Evolutionary conservation across 352 stramenopile species (phyloP), one percentile per base, ranked within the genome.

Genomic region (Phytophthora sojae): DNA sequence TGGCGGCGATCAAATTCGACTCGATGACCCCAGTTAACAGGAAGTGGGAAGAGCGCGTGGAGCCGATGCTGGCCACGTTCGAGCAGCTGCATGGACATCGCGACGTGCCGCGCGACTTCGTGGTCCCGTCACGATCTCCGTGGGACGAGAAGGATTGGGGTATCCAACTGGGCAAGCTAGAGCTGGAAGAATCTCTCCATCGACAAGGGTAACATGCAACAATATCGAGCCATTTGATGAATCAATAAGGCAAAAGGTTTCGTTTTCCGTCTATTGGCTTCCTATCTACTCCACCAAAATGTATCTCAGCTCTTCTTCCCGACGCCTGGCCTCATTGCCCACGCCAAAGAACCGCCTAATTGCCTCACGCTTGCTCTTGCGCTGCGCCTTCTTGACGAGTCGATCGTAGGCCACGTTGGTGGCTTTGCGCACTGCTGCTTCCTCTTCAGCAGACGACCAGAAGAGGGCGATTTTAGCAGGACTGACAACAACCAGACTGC

Each of bases 371-470:
- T 64, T 76, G 47, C 37, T 63, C 4, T 17, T 56, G 45, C 30
- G 64, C 37, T 72, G 59, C 12, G 58, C 45, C 4, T 57, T 69
- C 30, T 73, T 76, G 19, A 73, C 69, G 29, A 76, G 58, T 12
- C 69, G 64, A 44, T 76, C 69, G 47, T 76, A 76, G 19, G 64
- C 69, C 19, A 51, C 11, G n/a, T 52, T 69, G 11, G 64, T 76
- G 9, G 69, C 21, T 44, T 51, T 64, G 2, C 69, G 69, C n/a
- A 73, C 65, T 7, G 63, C 64, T 53, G 29, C 29, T 50, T 76
- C 69, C 58, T 76, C 69, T 69, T 69, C 47, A 53, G 62, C 51
- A 17, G 68, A 71, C 25, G 62, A 64, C 68, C 68, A 76, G 42
- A 69, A 76, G 64, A 72, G 25, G 4, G 57, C 64, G 23, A 73